phyloP scores from a whole-genome alignment of 2,329 filamentous ascomycete genomes.

The Rugonectria rugulosa region DNA sequence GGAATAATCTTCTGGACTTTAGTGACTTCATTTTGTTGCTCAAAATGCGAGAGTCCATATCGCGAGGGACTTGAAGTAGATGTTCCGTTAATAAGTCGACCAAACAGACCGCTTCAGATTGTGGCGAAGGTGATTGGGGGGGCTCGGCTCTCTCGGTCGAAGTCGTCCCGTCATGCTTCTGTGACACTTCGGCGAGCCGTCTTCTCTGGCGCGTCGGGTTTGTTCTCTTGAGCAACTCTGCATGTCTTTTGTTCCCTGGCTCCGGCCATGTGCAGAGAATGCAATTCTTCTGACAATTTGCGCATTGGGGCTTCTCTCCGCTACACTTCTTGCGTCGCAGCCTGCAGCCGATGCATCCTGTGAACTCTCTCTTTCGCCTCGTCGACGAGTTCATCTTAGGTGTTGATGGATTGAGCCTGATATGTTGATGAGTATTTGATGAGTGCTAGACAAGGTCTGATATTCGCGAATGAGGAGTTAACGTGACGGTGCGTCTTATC shows the following conservation, averaged over 20 bases:
- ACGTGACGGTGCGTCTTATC: too few species aligned
- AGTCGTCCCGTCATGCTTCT: background rate
- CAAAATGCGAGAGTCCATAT: constrained; percentile 1
- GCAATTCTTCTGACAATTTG: constrained; percentile 7
- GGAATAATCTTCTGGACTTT: background rate
- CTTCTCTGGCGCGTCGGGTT: background rate
- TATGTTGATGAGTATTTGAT: too few species aligned
- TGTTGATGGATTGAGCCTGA: too few species aligned
- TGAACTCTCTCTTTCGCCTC: background rate
- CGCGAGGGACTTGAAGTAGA: background rate
- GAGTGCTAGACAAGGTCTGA: too few species aligned
- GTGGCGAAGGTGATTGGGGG: background rate
- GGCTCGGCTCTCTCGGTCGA: background rate
- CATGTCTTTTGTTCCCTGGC: constrained; percentile 3
- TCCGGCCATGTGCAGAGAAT: constrained; percentile 12
- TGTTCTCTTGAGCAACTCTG: constrained; percentile 4
- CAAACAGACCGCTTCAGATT: background rate
- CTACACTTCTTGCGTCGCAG: constrained; percentile 10
- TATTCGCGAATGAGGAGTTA: too few species aligned
- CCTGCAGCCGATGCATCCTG: constrained; percentile 8
- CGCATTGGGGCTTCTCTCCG: constrained; percentile 4
- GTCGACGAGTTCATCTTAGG: too few species aligned
- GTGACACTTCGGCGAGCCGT: background rate
- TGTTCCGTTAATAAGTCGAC: background rate
- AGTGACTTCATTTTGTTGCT: background rate